Evolutionary conservation across 2,329 filamentous ascomycete genomes (phyloP), one percentile per base, ranked within the genome.

Genomic region (Aspergillus tubingensis): DNA sequence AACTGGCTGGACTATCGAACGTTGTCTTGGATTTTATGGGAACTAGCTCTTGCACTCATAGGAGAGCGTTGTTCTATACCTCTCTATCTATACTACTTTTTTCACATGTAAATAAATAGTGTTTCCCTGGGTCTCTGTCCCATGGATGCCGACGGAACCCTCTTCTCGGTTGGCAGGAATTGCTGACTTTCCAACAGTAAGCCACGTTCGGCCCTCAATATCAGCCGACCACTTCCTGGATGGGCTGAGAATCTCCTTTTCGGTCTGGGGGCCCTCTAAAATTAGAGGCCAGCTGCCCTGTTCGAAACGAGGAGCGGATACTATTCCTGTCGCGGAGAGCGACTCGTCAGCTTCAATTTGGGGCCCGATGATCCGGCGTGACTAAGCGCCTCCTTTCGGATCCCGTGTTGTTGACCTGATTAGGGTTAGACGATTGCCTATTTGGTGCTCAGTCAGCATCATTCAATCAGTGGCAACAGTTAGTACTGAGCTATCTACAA

Each of bases 41-140:
- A 13, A 36, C 32, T 36, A 36, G 32, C 32, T 36, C 32, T 36
- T 36, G 32, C 10, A 36, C 32, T 13, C 32, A 15, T 36, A 19
- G 7, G 41, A 23, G 41, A 21, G 41, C 41, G 21, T 17, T 11
- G 23, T 13, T 23, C 10, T 43, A n/a, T 43, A 19, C 3, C 8
- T 19, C 39, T n/a, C 5, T 19, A 10, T n/a, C 2, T 23, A 48
- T 49, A 25, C 15, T 50, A 50, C 8, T 32, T 30, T 8, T 10
- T 17, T 17, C 25, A 30, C 47, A 50, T 25, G 52, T 49, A 65
- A 65, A 58, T 67, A 65, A 66, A 66, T 61, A 66, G 41, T 5
- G 50, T 47, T 62, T 61, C 64, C 64, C 41, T 66, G 65, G 65
- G 50, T 39, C 23, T 10, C 15, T 21, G 59, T 56, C 23, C 56